Conservation (phyloP, 345 rosid species). For the Citrus trifoliata region DNA sequence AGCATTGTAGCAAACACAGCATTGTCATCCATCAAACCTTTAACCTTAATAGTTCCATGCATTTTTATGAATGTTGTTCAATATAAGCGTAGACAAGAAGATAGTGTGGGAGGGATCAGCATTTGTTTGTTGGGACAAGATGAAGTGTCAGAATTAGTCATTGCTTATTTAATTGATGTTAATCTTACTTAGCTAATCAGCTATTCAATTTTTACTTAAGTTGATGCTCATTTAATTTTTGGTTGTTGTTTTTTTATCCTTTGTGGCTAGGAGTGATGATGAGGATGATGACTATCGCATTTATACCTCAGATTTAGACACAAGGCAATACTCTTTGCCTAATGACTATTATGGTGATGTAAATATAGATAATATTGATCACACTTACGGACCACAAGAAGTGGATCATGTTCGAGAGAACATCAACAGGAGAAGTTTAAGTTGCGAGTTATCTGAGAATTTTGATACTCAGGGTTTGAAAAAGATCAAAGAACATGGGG, state of each 20-base stretch:
- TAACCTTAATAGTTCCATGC: neutral
- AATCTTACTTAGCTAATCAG: neutral
- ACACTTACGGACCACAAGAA: slow-evolving; percentile 44
- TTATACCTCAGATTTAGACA: slow-evolving; percentile 52
- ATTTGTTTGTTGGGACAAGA: neutral
- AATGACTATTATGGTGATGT: slow-evolving; percentile 51
- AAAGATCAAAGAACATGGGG: slow-evolving; percentile 23
- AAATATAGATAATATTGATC: slow-evolving; percentile 41
- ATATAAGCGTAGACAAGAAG: neutral
- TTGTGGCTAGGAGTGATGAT: slow-evolving; percentile 72
- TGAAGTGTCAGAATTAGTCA: neutral
- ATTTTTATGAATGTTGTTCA: neutral
- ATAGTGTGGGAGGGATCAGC: neutral
- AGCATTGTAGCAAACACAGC: neutral
- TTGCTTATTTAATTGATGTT: slow-evolving; percentile 13
- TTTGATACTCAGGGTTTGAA: slow-evolving; percentile 39
- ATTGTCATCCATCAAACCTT: neutral
- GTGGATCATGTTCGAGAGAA: slow-evolving; percentile 46
- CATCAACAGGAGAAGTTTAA: slow-evolving; percentile 33
- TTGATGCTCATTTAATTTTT: neutral
- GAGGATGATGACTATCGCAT: slow-evolving; percentile 68
- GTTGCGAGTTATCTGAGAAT: slow-evolving; percentile 41
- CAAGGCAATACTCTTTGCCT: slow-evolving; percentile 45
- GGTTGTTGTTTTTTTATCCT: slow-evolving; percentile 16
- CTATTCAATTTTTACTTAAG: neutral